These are phyloP conservation scores for Apium graveolens DNA, from an alignment of 129 eudicot genomes.

Conservation along the genomic window DNA sequence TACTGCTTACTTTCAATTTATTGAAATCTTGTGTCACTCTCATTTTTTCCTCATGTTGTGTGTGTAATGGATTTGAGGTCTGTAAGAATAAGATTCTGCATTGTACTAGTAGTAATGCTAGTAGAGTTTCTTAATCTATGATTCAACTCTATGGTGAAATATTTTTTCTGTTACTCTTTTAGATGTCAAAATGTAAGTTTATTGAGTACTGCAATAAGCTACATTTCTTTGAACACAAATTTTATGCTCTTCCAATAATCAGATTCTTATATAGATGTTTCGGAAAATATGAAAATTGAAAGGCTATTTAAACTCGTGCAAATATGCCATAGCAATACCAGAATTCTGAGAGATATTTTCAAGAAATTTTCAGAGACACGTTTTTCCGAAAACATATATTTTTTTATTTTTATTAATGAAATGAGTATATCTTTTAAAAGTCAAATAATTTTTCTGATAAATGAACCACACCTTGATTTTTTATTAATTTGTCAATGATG, in stretches of 20 bases:
- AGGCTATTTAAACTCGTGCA: too few species aligned
- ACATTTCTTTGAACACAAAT: not conserved
- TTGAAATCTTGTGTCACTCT: not conserved
- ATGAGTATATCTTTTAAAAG: too few species aligned
- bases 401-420: too few species aligned
- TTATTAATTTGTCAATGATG: too few species aligned
- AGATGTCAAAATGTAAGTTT: not conserved
- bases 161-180: not conserved
- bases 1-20: not conserved
- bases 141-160: not conserved
- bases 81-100: not conserved
- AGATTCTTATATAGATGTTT: not conserved
- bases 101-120: constrained; percentile 3
- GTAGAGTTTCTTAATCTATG: not conserved
- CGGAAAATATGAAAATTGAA: too few species aligned
- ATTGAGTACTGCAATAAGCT: not conserved
- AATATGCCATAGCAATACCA: too few species aligned
- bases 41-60: not conserved
- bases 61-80: not conserved
- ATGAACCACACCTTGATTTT: too few species aligned
- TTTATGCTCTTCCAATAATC: not conserved
- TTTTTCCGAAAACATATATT: too few species aligned
- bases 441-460: too few species aligned
- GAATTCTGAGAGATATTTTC: too few species aligned
- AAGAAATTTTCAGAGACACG: too few species aligned